Evolutionary conservation across 2,329 filamentous ascomycete species (phyloP).

Genomic region (Paecilomyces dactylethromorphus): DNA sequence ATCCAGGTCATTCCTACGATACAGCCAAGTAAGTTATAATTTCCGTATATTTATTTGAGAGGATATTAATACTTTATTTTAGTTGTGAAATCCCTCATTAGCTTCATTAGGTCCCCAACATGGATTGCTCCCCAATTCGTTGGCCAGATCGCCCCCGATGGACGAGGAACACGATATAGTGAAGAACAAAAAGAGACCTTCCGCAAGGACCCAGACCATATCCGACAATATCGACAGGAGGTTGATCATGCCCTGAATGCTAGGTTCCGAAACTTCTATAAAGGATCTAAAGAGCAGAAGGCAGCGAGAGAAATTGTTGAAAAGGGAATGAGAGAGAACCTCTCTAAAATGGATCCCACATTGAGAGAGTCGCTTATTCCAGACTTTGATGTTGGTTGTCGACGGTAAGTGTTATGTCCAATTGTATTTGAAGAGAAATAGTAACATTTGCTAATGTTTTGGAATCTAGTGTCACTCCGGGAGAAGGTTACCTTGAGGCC

Average conservation of each 20-base stretch:
- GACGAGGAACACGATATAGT: not conserved
- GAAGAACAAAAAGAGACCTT: conserved; percentile 1
- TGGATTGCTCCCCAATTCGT: not conserved
- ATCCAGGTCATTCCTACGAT: not conserved
- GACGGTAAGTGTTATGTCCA: not conserved
- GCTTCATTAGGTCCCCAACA: not conserved
- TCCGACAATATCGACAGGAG: not conserved
- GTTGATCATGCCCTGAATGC: conserved; percentile 1
- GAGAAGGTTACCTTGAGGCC: not conserved
- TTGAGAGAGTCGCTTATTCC: not conserved
- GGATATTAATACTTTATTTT: not conserved
- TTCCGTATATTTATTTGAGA: not conserved
- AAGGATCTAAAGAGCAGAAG: not conserved
- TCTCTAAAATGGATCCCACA: not conserved
- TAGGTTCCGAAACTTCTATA: not conserved
- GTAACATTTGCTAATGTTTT: not conserved
- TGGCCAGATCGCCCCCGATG: not conserved
- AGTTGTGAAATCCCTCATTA: not conserved
- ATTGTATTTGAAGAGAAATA: not conserved
- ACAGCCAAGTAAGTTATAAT: not conserved
- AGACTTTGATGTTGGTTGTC: conserved; percentile 4
- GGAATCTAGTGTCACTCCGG: conserved; percentile 1
- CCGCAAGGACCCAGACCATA: not conserved
- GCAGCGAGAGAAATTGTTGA: not conserved
- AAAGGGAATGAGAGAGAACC: not conserved